Conservation (phyloP, 148 eudicot genomes). For the Fallopia convolvulus region DNA sequence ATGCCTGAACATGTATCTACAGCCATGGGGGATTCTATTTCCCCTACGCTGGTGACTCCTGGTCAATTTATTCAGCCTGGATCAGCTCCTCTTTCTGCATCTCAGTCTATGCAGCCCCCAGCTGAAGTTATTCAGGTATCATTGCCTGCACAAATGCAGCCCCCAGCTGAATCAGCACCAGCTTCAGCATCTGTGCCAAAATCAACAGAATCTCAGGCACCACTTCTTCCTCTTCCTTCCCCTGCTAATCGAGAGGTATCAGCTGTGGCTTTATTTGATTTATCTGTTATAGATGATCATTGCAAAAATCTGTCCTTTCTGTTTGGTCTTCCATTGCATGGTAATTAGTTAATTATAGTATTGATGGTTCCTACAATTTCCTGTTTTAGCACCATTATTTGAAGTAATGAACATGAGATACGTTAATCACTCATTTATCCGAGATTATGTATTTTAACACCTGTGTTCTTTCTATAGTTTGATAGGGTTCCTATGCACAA, state of each 20-base stretch:
- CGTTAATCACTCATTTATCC: background rate
- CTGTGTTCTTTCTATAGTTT: constrained; percentile 18
- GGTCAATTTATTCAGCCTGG: constrained; percentile 52
- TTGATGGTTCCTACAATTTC: background rate
- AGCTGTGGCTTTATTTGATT: background rate
- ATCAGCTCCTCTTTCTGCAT: constrained; percentile 14
- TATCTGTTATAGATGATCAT: background rate
- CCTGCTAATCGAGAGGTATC: constrained; percentile 33
- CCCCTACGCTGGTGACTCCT: constrained; percentile 45
- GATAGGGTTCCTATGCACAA: constrained; percentile 28
- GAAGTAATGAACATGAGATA: too few species aligned
- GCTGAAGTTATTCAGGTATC: constrained; percentile 39
- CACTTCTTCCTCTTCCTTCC: constrained; percentile 37
- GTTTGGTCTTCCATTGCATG: background rate
- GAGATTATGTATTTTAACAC: background rate
- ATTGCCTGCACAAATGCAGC: constrained; percentile 15
- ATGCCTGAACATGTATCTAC: constrained; percentile 27
- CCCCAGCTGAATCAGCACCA: constrained; percentile 11
- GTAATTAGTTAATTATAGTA: background rate
- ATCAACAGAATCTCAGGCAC: constrained; percentile 24
- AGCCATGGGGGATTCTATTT: constrained; percentile 25
- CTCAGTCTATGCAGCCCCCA: constrained; percentile 25
- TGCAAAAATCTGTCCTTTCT: background rate
- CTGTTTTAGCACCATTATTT: background rate
- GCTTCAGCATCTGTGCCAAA: constrained; percentile 15